A percentile compares a stretch with the other conserved stretches of the same genome.
Evolutionary conservation across 352 stramenopile species (phyloP).

Genomic region (Pythium guiyangense): DNA sequence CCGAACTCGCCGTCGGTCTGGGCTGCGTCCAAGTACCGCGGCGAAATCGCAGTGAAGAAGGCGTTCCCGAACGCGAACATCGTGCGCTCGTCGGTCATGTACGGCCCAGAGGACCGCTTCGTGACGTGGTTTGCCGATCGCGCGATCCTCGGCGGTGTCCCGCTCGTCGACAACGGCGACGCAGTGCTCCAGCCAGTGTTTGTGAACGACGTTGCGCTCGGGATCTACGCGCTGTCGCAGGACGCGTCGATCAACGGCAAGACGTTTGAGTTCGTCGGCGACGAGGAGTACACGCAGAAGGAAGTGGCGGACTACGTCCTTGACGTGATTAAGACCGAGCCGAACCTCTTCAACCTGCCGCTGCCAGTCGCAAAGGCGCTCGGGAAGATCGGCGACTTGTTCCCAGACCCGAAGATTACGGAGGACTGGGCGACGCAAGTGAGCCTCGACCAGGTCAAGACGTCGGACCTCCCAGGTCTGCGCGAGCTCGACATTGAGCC

Average conservation of each 20-base stretch:
- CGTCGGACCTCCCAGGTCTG: constrained; percentile 64
- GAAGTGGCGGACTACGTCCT: constrained; percentile 97
- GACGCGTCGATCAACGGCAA: constrained; percentile 88
- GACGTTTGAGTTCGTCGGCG: constrained; percentile 95
- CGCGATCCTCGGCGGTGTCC: constrained; percentile 70
- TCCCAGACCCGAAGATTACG: constrained; percentile 83
- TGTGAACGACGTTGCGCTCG: constrained; percentile 79
- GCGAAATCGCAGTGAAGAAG: constrained; percentile 84
- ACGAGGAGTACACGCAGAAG: constrained; percentile 95
- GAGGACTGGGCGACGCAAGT: constrained; percentile 72
- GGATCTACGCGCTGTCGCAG: constrained; percentile 75
- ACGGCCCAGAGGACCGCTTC: constrained; percentile 94
- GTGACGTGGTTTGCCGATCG: constrained; percentile 90
- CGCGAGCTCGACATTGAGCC: constrained; percentile 85
- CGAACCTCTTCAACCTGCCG: constrained; percentile 79
- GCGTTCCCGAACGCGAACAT: constrained; percentile 95
- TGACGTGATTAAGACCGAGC: constrained; percentile 81
- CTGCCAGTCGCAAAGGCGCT: constrained; percentile 70
- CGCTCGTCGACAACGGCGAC: constrained; percentile 92
- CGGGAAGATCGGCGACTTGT: constrained; percentile 76
- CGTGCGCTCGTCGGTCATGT: constrained; percentile 93
- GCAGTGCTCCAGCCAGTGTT: constrained; percentile 92
- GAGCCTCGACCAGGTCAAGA: constrained; percentile 83
- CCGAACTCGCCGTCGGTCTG: constrained; percentile 82
- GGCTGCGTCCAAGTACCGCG: constrained; percentile 83